Evolutionary conservation across 768 basidiomycete genomes (phyloP).

Genomic region (Lactarius indigo): DNA sequence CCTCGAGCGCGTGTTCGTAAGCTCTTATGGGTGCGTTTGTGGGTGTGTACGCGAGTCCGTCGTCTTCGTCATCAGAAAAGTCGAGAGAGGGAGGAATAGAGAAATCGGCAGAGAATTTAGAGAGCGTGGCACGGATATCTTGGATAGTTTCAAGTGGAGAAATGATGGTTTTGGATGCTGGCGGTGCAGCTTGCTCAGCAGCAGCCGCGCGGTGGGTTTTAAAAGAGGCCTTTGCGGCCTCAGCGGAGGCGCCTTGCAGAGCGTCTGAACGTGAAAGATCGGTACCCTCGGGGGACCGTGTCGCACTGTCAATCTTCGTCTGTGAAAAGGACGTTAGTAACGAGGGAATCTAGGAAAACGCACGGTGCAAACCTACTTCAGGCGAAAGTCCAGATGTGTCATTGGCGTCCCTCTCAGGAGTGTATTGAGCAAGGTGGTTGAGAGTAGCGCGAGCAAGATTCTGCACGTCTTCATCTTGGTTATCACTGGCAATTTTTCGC

Average conservation of each 20-base stretch:
- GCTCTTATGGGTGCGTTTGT: conserved; percentile 58
- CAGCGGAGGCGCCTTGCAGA: conserved; percentile 17
- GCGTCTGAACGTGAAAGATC: conserved; percentile 17
- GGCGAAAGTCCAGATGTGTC: not conserved
- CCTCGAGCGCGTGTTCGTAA: conserved; percentile 60
- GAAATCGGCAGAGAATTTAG: conserved; percentile 12
- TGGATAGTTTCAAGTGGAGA: conserved; percentile 4
- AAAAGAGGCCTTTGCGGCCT: conserved; percentile 14
- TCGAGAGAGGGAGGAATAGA: conserved; percentile 17
- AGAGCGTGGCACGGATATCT: conserved; percentile 9
- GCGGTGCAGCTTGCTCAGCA: not conserved
- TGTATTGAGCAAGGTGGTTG: not conserved
- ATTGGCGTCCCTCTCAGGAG: not conserved
- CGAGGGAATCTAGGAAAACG: too few species aligned
- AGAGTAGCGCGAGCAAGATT: conserved; percentile 9
- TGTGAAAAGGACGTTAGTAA: not conserved
- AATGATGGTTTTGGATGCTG: not conserved
- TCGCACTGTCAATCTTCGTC: not conserved
- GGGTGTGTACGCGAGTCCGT: conserved; percentile 55
- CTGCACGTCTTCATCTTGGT: conserved; percentile 17
- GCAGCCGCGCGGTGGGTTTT: conserved; percentile 19
- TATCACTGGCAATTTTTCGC: not conserved
- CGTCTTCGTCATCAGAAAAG: conserved; percentile 11
- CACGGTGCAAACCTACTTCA: not conserved
- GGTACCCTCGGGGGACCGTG: not conserved